Evolutionary conservation across 1,139 yeast genomes (phyloP).

Genomic region (Suhomyces wounanorum): DNA sequence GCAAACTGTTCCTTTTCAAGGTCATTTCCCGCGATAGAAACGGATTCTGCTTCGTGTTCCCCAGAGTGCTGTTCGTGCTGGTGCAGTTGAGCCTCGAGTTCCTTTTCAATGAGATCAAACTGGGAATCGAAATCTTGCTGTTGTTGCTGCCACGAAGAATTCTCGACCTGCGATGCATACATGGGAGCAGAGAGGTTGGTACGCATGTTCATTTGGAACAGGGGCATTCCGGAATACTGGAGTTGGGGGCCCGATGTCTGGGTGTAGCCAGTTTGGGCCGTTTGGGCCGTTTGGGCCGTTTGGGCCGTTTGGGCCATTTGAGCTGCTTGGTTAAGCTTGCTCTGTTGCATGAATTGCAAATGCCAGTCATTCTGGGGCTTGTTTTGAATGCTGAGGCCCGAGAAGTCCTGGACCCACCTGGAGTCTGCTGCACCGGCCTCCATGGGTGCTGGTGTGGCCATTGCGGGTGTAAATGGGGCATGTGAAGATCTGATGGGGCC

Average conservation of each 20-base stretch:
- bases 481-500: slow-evolving; percentile 11
- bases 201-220: slow-evolving; percentile 22
- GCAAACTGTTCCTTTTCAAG: slow-evolving; percentile 44
- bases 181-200: slow-evolving; percentile 20
- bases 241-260: neutral
- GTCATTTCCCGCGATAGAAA: slow-evolving; percentile 15
- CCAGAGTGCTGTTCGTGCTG: slow-evolving; percentile 12
- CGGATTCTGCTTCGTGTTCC: slow-evolving; percentile 9
- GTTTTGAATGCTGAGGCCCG: slow-evolving; percentile 10
- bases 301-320: slow-evolving; percentile 7
- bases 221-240: slow-evolving; percentile 3
- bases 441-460: neutral
- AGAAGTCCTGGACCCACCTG: slow-evolving; percentile 12
- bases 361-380: slow-evolving; percentile 12
- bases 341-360: slow-evolving; percentile 21
- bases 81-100: slow-evolving; percentile 23
- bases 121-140: slow-evolving; percentile 31
- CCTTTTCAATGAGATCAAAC: slow-evolving; percentile 40
- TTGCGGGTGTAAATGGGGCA: slow-evolving; percentile 7
- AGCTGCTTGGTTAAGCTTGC: slow-evolving; percentile 9
- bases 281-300: neutral
- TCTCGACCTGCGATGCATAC: slow-evolving; percentile 24
- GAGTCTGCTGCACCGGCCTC: slow-evolving; percentile 2
- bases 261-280: neutral
- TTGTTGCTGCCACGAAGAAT: slow-evolving; percentile 29